These are phyloP conservation scores for Pseudocercospora musae DNA, from an alignment of 2,329 filamentous ascomycete genomes.

Conservation along the genomic window DNA sequence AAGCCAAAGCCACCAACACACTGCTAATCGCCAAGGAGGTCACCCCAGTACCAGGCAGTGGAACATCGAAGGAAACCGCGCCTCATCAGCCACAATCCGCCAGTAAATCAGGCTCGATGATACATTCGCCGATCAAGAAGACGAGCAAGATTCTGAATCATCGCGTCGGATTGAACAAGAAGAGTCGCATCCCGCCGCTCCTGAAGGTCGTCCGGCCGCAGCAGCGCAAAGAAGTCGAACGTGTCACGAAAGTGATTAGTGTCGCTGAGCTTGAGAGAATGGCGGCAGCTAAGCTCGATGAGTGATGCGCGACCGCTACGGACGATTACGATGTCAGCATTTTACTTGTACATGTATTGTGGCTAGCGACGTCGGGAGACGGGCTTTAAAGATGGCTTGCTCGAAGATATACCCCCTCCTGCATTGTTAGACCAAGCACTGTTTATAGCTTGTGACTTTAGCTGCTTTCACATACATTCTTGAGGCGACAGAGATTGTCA, in stretches of 20 bases:
- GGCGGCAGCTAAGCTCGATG: slow-evolving; percentile 1
- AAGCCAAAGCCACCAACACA: slow-evolving; percentile 9
- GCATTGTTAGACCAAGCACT: neutral
- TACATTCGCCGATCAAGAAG: slow-evolving; percentile 22
- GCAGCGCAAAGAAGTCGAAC: slow-evolving; percentile 12
- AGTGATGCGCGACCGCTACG: neutral
- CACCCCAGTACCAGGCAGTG: slow-evolving; percentile 4
- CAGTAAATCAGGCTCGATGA: slow-evolving; percentile 10
- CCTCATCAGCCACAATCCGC: neutral
- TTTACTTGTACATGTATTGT: neutral
- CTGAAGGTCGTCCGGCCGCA: slow-evolving; percentile 23
- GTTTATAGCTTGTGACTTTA: neutral
- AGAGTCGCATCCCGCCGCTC: slow-evolving; percentile 48
- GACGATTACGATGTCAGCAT: neutral
- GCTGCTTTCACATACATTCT: too few species aligned
- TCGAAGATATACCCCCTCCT: slow-evolving; percentile 1
- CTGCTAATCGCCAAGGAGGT: neutral
- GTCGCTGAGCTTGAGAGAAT: slow-evolving; percentile 13
- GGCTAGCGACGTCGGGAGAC: neutral
- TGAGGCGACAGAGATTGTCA: too few species aligned
- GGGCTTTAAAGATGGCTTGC: neutral
- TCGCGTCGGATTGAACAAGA: slow-evolving; percentile 48
- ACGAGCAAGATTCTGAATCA: slow-evolving; percentile 37
- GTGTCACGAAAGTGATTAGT: slow-evolving; percentile 13
- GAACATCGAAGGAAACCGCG: slow-evolving; percentile 2